These are phyloP conservation scores for Papilionanthe hybrid DNA, from an alignment of 116 monocot genomes.

Conservation along the genomic window DNA sequence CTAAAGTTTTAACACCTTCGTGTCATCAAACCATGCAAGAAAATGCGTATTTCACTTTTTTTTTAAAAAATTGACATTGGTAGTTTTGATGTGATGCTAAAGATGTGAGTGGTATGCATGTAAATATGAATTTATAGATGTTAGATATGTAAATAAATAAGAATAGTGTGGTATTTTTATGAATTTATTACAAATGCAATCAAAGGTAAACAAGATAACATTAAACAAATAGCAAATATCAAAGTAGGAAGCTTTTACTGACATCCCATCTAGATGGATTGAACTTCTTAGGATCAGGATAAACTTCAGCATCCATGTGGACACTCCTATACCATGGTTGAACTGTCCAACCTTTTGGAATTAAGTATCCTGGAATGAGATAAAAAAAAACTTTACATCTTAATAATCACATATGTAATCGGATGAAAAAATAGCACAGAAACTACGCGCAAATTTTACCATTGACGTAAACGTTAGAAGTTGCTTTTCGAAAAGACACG, in stretches of 20 bases:
- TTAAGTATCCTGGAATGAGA: conserved; percentile 53
- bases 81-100: too few species aligned
- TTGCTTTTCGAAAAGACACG: conserved; percentile 78
- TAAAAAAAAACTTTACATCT: background rate
- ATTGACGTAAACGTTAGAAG: conserved; percentile 50
- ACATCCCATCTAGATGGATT: conserved; percentile 96
- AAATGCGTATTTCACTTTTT: too few species aligned
- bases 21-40: too few species aligned
- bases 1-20: too few species aligned
- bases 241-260: conserved; percentile 14
- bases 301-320: conserved; percentile 84
- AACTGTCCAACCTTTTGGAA: conserved; percentile 92
- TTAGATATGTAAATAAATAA: too few species aligned
- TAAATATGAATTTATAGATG: too few species aligned
- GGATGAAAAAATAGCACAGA: background rate
- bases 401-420: background rate
- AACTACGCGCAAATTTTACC: conserved; percentile 35
- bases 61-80: too few species aligned
- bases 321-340: conserved; percentile 80
- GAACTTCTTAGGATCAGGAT: conserved; percentile 62
- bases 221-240: conserved; percentile 4
- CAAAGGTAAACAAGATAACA: background rate
- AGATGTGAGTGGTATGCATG: too few species aligned
- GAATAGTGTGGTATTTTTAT: background rate
- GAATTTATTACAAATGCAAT: background rate